These are phyloP conservation scores for Leishmania major DNA, from an alignment of 208 protist species.

Conservation along the genomic window DNA sequence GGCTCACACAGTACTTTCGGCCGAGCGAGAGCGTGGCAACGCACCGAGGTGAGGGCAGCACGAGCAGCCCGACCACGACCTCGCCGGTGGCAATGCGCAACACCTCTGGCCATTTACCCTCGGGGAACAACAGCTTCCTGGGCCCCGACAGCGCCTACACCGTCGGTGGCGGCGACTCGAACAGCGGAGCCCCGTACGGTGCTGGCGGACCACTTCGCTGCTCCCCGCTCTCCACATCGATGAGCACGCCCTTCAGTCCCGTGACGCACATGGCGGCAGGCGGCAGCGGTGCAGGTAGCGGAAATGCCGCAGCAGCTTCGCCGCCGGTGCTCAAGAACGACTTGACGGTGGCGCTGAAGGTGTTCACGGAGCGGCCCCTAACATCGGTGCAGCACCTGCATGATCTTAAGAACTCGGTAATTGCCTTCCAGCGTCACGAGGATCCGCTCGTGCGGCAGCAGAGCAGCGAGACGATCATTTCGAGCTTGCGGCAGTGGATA, in stretches of 20 bases:
- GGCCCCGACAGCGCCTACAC: slow-evolving; percentile 16
- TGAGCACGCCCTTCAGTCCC: slow-evolving; percentile 25
- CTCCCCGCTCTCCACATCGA: slow-evolving; percentile 19
- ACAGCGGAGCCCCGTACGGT: slow-evolving; percentile 18
- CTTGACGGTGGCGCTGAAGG: slow-evolving; percentile 73
- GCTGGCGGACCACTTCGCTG: slow-evolving; percentile 18
- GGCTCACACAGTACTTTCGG: slow-evolving; percentile 36
- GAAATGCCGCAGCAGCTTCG: background rate
- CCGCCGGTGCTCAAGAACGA: slow-evolving; percentile 36
- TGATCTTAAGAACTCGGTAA: slow-evolving; percentile 66
- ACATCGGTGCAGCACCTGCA: slow-evolving; percentile 82
- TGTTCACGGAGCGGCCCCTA: slow-evolving; percentile 71
- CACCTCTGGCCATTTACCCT: slow-evolving; percentile 6
- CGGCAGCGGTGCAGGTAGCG: background rate
- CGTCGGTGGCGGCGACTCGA: slow-evolving; percentile 9
- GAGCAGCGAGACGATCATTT: slow-evolving; percentile 74
- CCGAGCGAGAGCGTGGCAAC: slow-evolving; percentile 16
- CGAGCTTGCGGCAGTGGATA: slow-evolving; percentile 68
- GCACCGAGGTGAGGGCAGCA: slow-evolving; percentile 12
- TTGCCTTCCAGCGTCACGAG: slow-evolving; percentile 75
- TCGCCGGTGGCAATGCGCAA: slow-evolving; percentile 4
- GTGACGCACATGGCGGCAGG: background rate
- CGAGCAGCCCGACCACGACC: background rate
- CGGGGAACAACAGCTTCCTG: slow-evolving; percentile 19
- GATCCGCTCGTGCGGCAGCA: slow-evolving; percentile 76